These are phyloP conservation scores for Irpex lacteus DNA, from an alignment of 1,284 basidiomycete species.

Conservation along the genomic window DNA sequence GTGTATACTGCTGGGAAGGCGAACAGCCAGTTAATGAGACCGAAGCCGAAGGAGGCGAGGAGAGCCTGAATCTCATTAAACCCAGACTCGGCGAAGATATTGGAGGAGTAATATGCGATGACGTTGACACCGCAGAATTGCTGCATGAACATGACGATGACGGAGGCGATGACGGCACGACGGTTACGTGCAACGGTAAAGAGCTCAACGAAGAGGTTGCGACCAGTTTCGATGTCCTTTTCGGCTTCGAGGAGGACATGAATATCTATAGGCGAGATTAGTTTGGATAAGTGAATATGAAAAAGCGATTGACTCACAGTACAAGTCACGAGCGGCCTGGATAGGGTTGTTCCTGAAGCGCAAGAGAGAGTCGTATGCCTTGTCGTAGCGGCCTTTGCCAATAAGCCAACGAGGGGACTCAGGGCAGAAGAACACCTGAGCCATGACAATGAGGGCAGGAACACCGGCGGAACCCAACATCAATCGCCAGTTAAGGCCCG, in stretches of 20 bases:
- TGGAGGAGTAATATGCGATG: slow-evolving; percentile 64
- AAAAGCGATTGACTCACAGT: slow-evolving; percentile 34
- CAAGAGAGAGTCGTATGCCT: slow-evolving; percentile 64
- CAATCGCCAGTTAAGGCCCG: slow-evolving; percentile 63
- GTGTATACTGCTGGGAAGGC: slow-evolving; percentile 56
- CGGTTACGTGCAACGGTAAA: slow-evolving; percentile 75
- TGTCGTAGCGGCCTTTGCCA: slow-evolving; percentile 59
- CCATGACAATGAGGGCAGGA: slow-evolving; percentile 57
- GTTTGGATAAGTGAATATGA: neutral
- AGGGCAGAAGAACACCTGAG: slow-evolving; percentile 54
- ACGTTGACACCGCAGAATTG: slow-evolving; percentile 69
- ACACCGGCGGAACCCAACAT: slow-evolving; percentile 64
- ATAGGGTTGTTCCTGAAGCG: slow-evolving; percentile 64
- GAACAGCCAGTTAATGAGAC: slow-evolving; percentile 48
- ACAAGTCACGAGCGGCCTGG: slow-evolving; percentile 77
- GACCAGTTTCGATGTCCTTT: slow-evolving; percentile 47
- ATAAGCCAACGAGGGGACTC: slow-evolving; percentile 76
- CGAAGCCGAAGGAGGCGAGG: slow-evolving; percentile 59
- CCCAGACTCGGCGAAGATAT: slow-evolving; percentile 55
- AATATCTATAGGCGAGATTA: slow-evolving; percentile 43
- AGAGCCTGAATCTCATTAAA: slow-evolving; percentile 48
- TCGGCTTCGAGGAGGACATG: slow-evolving; percentile 69
- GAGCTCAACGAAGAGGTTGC: slow-evolving; percentile 57
- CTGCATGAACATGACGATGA: slow-evolving; percentile 72
- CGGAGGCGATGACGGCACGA: slow-evolving; percentile 67